These are phyloP conservation scores for Argentina anserina DNA, from an alignment of 306 rosid genomes.

Conservation along the genomic window DNA sequence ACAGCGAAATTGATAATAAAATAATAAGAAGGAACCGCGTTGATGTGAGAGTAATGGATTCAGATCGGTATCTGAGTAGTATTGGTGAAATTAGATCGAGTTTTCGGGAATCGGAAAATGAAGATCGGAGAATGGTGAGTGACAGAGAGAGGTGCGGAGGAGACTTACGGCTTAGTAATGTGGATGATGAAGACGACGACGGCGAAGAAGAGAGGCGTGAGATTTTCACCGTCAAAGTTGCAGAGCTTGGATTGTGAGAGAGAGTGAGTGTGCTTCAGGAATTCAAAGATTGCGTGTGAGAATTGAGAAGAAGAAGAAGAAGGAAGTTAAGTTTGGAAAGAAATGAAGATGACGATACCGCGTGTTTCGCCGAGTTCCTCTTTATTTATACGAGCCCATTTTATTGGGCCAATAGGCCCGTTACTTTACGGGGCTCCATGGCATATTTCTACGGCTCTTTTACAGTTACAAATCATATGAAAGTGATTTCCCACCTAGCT, in stretches of 20 bases:
- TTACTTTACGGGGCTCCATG: too few species aligned
- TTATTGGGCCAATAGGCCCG: not conserved
- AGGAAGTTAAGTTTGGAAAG: not conserved
- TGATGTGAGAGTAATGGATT: not conserved
- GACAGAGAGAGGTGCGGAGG: constrained; percentile 4
- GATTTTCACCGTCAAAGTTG: not conserved
- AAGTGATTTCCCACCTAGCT: too few species aligned
- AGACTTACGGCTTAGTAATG: not conserved
- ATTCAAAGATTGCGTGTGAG: not conserved
- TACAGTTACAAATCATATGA: too few species aligned
- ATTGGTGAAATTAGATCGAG: not conserved
- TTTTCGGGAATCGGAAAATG: not conserved
- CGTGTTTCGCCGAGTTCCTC: not conserved
- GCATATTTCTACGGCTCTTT: too few species aligned
- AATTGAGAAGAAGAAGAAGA: not conserved
- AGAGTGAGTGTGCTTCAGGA: not conserved
- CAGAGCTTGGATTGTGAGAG: not conserved
- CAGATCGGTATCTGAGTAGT: not conserved
- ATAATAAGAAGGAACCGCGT: not conserved
- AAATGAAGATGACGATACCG: not conserved
- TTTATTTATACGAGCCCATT: not conserved
- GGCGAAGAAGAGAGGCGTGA: not conserved
- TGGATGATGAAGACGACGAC: not conserved
- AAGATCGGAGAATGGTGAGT: not conserved
- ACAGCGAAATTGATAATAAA: constrained; percentile 16